Conservation (phyloP, 148 eudicot genomes). For the Rhododendron henanense region DNA sequence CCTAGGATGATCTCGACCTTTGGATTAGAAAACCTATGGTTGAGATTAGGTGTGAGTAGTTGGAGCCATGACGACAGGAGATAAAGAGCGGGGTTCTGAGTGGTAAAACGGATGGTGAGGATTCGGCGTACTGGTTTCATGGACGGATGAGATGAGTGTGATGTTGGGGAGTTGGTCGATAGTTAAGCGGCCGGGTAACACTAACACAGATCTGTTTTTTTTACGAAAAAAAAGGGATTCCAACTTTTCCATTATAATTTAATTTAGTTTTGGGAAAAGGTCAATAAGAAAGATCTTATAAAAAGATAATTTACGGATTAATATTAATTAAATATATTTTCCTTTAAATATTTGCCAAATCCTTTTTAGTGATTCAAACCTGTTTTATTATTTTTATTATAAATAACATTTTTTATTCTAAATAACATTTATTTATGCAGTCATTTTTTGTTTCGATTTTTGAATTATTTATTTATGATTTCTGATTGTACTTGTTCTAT, state of each 20-base stretch:
- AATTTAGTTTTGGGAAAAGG: not conserved
- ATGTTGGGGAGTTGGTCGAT: not conserved
- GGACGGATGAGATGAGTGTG: not conserved
- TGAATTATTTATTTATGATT: too few relatives aligned
- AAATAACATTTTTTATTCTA: too few relatives aligned
- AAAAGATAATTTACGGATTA: too few relatives aligned
- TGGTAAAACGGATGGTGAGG: not conserved
- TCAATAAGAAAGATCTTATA: too few relatives aligned
- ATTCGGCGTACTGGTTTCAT: not conserved
- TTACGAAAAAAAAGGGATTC: not conserved
- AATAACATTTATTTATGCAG: too few relatives aligned
- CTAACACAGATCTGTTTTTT: not conserved
- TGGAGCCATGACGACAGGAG: not conserved
- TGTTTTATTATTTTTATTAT: too few relatives aligned
- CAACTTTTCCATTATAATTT: not conserved
- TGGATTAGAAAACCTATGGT: constrained; percentile 9
- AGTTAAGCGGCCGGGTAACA: not conserved
- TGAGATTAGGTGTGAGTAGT: constrained; percentile 10
- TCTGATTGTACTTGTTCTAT: too few relatives aligned
- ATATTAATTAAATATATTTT: too few relatives aligned
- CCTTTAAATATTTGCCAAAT: too few relatives aligned
- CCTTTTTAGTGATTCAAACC: too few relatives aligned
- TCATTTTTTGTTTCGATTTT: too few relatives aligned
- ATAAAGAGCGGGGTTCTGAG: not conserved
- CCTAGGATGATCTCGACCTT: constrained; percentile 13